Conservation (phyloP, 495 filamentous ascomycete genomes). For the Thermochaetoides thermophila region DNA sequence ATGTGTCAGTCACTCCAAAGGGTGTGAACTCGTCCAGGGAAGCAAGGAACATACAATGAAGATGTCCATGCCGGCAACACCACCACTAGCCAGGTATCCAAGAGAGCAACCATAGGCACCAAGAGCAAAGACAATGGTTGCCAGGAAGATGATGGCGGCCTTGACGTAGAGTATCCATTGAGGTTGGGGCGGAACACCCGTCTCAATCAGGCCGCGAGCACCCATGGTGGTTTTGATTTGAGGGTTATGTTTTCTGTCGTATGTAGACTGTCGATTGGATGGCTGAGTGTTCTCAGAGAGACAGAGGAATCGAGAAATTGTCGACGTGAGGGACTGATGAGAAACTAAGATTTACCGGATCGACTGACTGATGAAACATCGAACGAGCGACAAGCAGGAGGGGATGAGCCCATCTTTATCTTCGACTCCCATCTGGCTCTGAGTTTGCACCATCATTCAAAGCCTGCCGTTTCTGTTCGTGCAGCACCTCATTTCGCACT, state of each 20-base stretch:
- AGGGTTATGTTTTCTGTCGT: too few species aligned
- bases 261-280: too few species aligned
- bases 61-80: conserved; percentile 19
- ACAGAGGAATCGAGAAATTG: too few species aligned
- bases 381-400: too few species aligned
- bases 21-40: not conserved
- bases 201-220: conserved; percentile 14
- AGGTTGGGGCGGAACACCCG: conserved; percentile 20
- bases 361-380: not conserved
- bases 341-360: too few species aligned
- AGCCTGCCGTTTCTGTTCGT: not conserved
- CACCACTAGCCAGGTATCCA: conserved; percentile 6
- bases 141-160: conserved; percentile 23
- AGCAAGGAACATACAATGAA: conserved; percentile 18
- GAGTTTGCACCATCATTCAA: not conserved
- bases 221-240: conserved; percentile 18
- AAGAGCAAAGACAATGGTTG: conserved; percentile 20
- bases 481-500: conserved; percentile 6
- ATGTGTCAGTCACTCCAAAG: not conserved
- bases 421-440: not conserved
- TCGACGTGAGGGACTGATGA: too few species aligned
- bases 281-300: too few species aligned
- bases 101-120: too few species aligned
- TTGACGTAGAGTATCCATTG: conserved; percentile 20
- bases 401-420: not conserved